phyloP scores from a whole-genome alignment of 257 asterid genomes.

The Craterostigma plantagineum region DNA sequence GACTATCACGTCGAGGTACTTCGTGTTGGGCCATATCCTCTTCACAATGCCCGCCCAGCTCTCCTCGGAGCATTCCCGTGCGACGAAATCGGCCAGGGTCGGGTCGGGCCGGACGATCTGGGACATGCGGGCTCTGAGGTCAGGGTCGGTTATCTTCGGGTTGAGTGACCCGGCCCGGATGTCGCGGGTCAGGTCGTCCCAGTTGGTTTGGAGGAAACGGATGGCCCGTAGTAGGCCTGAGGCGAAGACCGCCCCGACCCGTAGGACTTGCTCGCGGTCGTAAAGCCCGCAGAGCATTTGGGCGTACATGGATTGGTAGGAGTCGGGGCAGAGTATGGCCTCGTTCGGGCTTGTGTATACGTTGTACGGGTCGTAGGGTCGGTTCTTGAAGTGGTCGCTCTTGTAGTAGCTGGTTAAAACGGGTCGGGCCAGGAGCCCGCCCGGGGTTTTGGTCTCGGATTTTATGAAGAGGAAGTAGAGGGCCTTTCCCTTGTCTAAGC shows the following conservation, averaged over 20 bases:
- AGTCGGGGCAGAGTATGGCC: constrained; percentile 22
- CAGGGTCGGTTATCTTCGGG: constrained; percentile 7
- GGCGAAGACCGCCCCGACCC: constrained; percentile 25
- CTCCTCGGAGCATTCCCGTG: constrained; percentile 11
- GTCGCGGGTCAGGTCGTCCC: constrained; percentile 17
- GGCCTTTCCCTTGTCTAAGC: constrained; percentile 25
- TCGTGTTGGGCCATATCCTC: constrained; percentile 31
- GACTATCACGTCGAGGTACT: constrained; percentile 18
- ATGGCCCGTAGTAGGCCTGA: constrained; percentile 26
- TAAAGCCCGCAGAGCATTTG: constrained; percentile 37
- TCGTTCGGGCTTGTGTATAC: constrained; percentile 22
- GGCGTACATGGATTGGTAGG: constrained; percentile 24
- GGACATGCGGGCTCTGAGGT: constrained; percentile 15
- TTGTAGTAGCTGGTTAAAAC: constrained; percentile 21
- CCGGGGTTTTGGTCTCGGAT: constrained; percentile 21
- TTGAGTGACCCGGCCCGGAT: constrained; percentile 19
- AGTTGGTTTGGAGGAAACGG: constrained; percentile 18
- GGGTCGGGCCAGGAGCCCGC: constrained; percentile 21
- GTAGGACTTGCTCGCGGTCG: constrained; percentile 17
- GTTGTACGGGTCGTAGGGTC: constrained; percentile 16
- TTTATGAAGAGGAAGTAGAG: constrained; percentile 18
- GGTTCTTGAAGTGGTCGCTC: constrained; percentile 19
- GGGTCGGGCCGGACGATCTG: constrained; percentile 19
- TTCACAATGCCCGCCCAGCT: constrained; percentile 20
- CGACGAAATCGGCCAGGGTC: constrained; percentile 12